Evolutionary conservation across 2,329 filamentous ascomycete species (phyloP).

Genomic region (Coniochaeta sp.): DNA sequence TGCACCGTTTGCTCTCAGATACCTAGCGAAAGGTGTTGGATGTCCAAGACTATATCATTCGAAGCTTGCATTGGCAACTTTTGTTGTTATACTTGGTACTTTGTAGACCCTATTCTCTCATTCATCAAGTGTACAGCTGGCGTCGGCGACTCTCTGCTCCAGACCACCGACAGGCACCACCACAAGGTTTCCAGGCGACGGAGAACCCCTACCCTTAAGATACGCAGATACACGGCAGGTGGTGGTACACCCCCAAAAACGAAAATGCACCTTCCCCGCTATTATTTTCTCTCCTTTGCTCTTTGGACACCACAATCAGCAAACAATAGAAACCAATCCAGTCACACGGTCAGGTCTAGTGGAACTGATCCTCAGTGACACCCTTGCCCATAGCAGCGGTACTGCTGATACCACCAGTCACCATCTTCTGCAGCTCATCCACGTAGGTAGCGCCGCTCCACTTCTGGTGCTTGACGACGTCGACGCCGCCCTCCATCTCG

Average conservation of each 20-base stretch:
- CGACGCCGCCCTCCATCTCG: constrained; percentile 83
- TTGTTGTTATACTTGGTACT: too few relatives aligned
- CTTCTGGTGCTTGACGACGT: constrained; percentile 98
- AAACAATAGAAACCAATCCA: not conserved
- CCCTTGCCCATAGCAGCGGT: constrained; percentile 97
- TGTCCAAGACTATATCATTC: not conserved
- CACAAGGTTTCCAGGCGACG: too few relatives aligned
- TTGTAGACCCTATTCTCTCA: too few relatives aligned
- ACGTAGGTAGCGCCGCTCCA: constrained; percentile 95
- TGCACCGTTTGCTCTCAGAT: too few relatives aligned
- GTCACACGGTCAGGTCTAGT: constrained; percentile 25
- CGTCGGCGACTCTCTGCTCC: too few relatives aligned
- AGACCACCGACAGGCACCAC: not conserved
- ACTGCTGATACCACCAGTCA: constrained; percentile 83
- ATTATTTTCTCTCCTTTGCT: not conserved
- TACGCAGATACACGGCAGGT: too few relatives aligned
- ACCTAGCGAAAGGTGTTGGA: too few relatives aligned
- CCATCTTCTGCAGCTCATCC: constrained; percentile 94
- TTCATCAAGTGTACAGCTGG: too few relatives aligned
- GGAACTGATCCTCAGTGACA: constrained; percentile 97
- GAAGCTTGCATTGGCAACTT: not conserved
- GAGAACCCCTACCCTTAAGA: too few relatives aligned
- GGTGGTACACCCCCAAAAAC: not conserved
- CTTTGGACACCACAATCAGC: not conserved
- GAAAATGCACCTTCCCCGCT: not conserved